Conservation (phyloP, 352 stramenopile genomes). For the Phytophthora sp. region DNA sequence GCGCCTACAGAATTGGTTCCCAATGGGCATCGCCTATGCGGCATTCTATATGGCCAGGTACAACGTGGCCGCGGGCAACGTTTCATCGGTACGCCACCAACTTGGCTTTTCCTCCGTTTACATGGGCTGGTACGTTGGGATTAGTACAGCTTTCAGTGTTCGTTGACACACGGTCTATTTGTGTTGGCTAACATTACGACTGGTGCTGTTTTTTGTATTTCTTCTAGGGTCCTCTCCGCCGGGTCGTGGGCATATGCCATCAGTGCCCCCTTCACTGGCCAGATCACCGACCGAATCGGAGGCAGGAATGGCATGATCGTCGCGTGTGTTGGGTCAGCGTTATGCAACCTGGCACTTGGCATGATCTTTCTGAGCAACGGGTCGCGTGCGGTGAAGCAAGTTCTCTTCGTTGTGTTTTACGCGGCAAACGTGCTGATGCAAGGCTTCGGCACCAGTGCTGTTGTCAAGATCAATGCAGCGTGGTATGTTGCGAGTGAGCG, state of each 20-base stretch:
- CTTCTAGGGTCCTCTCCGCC: constrained; percentile 61
- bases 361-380: constrained; percentile 56
- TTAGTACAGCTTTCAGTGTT: background rate
- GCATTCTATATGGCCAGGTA: constrained; percentile 86
- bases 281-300: constrained; percentile 75
- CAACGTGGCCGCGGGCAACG: constrained; percentile 73
- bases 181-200: too few relatives aligned
- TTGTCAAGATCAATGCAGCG: constrained; percentile 87
- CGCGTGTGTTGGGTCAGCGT: constrained; percentile 59
- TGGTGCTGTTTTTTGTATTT: background rate
- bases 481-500: constrained; percentile 74
- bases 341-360: constrained; percentile 70
- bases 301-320: constrained; percentile 77
- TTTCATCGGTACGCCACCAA: constrained; percentile 54
- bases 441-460: constrained; percentile 77
- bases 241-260: constrained; percentile 76
- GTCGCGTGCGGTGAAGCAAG: constrained; percentile 35
- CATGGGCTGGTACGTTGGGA: constrained; percentile 66
- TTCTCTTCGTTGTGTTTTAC: constrained; percentile 68
- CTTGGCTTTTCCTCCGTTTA: constrained; percentile 70
- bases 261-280: constrained; percentile 70
- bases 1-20: constrained; percentile 77
- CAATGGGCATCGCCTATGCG: constrained; percentile 75
- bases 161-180: background rate
- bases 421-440: constrained; percentile 73